Evolutionary conservation across 2,329 filamentous ascomycete species (phyloP).

Genomic region (Leptodontidium sp.): DNA sequence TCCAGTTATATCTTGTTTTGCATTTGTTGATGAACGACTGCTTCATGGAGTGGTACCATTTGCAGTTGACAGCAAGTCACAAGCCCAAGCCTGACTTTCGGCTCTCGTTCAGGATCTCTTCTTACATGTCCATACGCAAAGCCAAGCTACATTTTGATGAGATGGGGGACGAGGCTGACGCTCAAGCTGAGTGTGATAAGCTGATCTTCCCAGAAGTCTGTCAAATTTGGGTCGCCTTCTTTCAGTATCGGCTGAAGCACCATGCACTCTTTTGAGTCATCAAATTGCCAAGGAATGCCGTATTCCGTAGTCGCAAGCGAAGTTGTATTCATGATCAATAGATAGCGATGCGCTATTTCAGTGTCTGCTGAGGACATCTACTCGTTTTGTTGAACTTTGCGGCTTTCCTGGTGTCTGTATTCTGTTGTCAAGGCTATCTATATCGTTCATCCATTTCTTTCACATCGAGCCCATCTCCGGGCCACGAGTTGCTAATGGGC

Average conservation of each 20-base stretch:
- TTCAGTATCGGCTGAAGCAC: neutral
- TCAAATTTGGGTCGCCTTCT: neutral
- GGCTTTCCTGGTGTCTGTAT: too few species aligned
- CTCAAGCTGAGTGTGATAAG: neutral
- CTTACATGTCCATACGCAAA: neutral
- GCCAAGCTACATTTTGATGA: neutral
- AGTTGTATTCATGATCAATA: conserved; percentile 1
- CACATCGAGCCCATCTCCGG: too few species aligned
- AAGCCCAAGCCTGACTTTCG: neutral
- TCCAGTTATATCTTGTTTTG: neutral
- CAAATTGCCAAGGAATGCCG: neutral
- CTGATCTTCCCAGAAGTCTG: neutral
- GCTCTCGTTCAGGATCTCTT: neutral
- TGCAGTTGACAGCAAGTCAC: too few species aligned
- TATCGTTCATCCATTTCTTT: too few species aligned
- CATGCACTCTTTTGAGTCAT: neutral
- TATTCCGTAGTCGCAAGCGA: neutral
- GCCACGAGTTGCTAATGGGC: too few species aligned
- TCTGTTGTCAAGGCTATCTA: too few species aligned
- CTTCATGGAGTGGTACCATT: too few species aligned
- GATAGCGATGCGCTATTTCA: neutral
- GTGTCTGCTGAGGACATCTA: too few species aligned
- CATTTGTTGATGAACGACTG: neutral
- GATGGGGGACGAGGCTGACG: neutral
- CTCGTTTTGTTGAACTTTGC: too few species aligned